Percentiles rank a stretch among this genome's conserved stretches.
Conservation (phyloP, 1,139 yeast species). For the Protomyces inundatus region DNA sequence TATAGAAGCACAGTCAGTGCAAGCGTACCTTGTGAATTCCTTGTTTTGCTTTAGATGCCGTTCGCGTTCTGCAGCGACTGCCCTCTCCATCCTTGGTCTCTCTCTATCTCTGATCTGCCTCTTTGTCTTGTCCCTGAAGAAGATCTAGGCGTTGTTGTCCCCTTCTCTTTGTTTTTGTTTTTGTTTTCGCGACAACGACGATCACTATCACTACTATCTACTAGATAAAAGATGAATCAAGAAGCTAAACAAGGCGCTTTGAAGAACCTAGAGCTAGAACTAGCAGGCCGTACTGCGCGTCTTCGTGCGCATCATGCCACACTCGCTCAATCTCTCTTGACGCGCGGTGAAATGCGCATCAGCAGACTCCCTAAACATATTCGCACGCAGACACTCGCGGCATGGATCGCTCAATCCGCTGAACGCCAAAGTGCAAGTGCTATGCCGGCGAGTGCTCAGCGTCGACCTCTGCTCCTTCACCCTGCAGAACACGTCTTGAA, state of each 20-base stretch:
- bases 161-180: not conserved
- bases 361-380: not conserved
- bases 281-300: not conserved
- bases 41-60: constrained; percentile 21
- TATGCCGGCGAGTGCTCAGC: too few species aligned
- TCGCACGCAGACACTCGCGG: not conserved
- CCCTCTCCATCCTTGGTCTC: constrained; percentile 5
- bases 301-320: constrained; percentile 1
- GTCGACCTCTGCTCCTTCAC: too few species aligned
- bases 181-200: not conserved
- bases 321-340: constrained; percentile 2
- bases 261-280: constrained; percentile 1
- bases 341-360: constrained; percentile 11
- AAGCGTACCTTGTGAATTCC: constrained; percentile 8
- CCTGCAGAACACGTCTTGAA: too few species aligned
- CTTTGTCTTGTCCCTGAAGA: not conserved
- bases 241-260: not conserved
- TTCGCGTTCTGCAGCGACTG: not conserved
- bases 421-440: not conserved
- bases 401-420: not conserved
- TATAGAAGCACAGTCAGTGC: too few species aligned
- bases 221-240: not conserved
- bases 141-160: not conserved
- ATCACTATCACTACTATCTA: not conserved
- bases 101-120: not conserved